These are phyloP conservation scores for Oleoguttula mirabilis DNA, from an alignment of 495 filamentous ascomycete genomes.

Conservation along the genomic window DNA sequence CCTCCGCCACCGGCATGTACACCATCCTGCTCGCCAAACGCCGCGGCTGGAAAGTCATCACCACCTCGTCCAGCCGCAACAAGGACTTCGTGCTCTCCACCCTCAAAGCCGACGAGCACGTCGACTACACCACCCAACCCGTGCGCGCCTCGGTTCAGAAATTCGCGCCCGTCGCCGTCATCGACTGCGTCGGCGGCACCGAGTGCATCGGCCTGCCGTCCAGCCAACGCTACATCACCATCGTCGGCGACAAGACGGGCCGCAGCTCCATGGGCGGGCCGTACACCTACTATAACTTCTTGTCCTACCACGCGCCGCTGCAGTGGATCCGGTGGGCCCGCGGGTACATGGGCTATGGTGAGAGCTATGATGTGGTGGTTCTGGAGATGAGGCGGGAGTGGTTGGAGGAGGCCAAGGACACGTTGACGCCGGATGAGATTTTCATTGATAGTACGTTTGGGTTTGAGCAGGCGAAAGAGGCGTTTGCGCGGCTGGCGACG, in stretches of 20 bases:
- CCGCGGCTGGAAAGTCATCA: constrained; percentile 18
- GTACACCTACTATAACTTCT: constrained; percentile 20
- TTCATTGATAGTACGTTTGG: constrained; percentile 18
- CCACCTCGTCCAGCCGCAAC: constrained; percentile 24
- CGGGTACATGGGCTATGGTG: constrained; percentile 19
- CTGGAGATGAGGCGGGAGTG: constrained; percentile 18
- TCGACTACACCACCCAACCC: constrained; percentile 23
- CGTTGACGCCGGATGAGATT: constrained; percentile 15
- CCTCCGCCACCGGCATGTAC: constrained; percentile 18
- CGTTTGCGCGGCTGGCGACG: constrained; percentile 22
- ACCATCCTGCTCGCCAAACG: constrained; percentile 18
- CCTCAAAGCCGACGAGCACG: constrained; percentile 23
- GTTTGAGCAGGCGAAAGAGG: constrained; percentile 21
- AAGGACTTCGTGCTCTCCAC: constrained; percentile 21
- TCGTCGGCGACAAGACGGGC: constrained; percentile 27
- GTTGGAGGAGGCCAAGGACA: constrained; percentile 15
- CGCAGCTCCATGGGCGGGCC: constrained; percentile 23
- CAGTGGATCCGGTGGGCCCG: constrained; percentile 19
- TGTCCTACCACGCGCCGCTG: constrained; percentile 6
- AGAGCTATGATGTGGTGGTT: constrained; percentile 22
- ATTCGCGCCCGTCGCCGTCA: constrained; percentile 22
- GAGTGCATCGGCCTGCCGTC: constrained; percentile 14
- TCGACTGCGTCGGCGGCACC: constrained; percentile 28
- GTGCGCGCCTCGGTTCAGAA: constrained; percentile 14
- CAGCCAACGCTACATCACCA: constrained; percentile 21